These are phyloP conservation scores for Tillandsia leiboldiana DNA, from an alignment of 176 grass and related monocot species.

Conservation along the genomic window DNA sequence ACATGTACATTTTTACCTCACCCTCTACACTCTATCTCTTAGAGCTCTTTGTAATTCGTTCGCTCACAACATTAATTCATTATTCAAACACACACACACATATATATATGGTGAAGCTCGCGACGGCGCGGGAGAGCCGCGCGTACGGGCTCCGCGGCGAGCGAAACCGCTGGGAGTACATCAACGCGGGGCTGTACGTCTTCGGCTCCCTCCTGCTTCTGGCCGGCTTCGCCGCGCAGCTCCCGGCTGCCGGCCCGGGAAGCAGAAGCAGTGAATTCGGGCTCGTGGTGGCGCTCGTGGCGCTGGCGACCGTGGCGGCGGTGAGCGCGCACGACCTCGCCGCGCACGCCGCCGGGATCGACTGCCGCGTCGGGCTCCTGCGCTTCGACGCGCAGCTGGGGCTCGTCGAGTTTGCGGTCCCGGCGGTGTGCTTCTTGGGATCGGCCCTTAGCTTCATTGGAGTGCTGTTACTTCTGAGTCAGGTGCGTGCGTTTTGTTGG, in stretches of 20 bases:
- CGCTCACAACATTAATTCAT: too few species aligned
- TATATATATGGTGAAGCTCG: slow-evolving; percentile 63
- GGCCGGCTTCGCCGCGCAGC: slow-evolving; percentile 27
- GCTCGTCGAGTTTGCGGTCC: slow-evolving; percentile 68
- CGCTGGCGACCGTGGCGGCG: slow-evolving; percentile 26
- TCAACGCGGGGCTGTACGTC: slow-evolving; percentile 59
- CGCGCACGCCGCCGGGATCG: slow-evolving; percentile 59
- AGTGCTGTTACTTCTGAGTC: slow-evolving; percentile 21
- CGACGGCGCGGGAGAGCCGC: slow-evolving; percentile 65
- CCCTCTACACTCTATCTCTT: background rate
- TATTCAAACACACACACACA: too few species aligned
- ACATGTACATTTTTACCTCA: background rate
- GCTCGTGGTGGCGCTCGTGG: slow-evolving; percentile 29
- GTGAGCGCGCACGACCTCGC: slow-evolving; percentile 66
- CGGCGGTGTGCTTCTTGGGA: slow-evolving; percentile 31
- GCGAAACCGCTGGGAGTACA: slow-evolving; percentile 64
- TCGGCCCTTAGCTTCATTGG: slow-evolving; percentile 39
- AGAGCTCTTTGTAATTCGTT: too few species aligned
- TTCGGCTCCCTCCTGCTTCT: slow-evolving; percentile 46
- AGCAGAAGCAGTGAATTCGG: slow-evolving; percentile 4
- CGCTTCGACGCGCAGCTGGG: slow-evolving; percentile 60
- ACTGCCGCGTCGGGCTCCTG: slow-evolving; percentile 43
- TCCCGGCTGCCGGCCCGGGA: background rate
- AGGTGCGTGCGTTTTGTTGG: slow-evolving; percentile 7
- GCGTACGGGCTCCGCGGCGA: slow-evolving; percentile 45